phyloP scores from a whole-genome alignment of 768 basidiomycete species.

The Coprinopsis marcescibilis region DNA sequence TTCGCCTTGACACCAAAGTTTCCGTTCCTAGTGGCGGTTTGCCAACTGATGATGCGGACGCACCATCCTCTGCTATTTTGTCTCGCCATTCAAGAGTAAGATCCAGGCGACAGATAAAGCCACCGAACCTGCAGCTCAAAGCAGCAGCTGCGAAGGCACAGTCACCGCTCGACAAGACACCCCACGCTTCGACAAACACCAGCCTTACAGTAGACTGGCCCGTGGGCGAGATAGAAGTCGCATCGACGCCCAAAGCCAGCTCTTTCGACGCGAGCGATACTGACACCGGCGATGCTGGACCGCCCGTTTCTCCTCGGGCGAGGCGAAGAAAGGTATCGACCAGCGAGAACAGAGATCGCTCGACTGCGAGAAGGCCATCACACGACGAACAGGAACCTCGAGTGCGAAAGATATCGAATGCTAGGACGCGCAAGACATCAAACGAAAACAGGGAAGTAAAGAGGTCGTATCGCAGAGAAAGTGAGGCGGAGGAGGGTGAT shows the following conservation, averaged over 20 bases:
- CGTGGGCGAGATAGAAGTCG: constrained; percentile 41
- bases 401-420: constrained; percentile 27
- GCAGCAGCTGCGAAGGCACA: neutral
- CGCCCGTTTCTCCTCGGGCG: constrained; percentile 24
- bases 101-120: neutral
- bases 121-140: neutral
- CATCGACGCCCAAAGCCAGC: constrained; percentile 52
- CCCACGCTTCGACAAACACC: constrained; percentile 14
- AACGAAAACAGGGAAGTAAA: constrained; percentile 30
- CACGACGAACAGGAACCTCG: constrained; percentile 23
- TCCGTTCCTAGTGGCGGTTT: neutral
- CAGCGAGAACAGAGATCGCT: neutral
- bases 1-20: neutral
- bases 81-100: neutral
- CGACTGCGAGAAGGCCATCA: neutral
- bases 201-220: constrained; percentile 49
- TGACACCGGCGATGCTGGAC: constrained; percentile 17
- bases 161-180: constrained; percentile 13
- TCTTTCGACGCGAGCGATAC: constrained; percentile 37
- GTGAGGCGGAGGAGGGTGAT: constrained; percentile 71
- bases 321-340: constrained; percentile 34
- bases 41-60: neutral
- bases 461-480: constrained; percentile 41
- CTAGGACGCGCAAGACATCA: constrained; percentile 42
- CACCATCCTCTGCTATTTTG: neutral